These are phyloP conservation scores for Penicillium verhagenii DNA, from an alignment of 495 filamentous ascomycete species.

Conservation along the genomic window DNA sequence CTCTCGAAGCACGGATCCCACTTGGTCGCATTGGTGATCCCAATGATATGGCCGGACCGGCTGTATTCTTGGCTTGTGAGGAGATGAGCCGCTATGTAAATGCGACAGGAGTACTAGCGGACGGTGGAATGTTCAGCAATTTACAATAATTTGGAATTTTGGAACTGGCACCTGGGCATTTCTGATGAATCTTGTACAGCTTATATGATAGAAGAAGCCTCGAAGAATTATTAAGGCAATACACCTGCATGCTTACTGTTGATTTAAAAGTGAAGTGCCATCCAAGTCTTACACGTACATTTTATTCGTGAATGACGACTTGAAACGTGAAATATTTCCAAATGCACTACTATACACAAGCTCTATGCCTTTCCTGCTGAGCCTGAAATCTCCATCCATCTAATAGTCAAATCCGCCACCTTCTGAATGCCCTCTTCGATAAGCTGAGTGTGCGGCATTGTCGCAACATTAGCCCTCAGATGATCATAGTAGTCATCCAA, in stretches of 20 bases:
- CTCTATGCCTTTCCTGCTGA: slow-evolving; percentile 64
- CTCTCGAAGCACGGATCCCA: slow-evolving; percentile 77
- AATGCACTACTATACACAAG: too few species aligned
- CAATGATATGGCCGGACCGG: slow-evolving; percentile 34
- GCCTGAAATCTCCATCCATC: slow-evolving; percentile 65
- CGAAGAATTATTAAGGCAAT: too few species aligned
- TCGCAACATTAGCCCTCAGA: slow-evolving; percentile 56
- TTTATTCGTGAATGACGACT: too few species aligned
- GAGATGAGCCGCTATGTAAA: slow-evolving; percentile 32
- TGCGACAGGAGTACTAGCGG: slow-evolving; percentile 21
- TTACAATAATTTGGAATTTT: slow-evolving; percentile 17
- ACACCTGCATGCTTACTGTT: too few species aligned
- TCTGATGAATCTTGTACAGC: too few species aligned
- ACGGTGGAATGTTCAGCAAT: slow-evolving; percentile 29
- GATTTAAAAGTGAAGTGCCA: too few species aligned
- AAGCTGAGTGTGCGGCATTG: slow-evolving; percentile 60
- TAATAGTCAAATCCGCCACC: slow-evolving; percentile 63
- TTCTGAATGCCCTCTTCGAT: slow-evolving; percentile 62
- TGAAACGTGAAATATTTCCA: too few species aligned
- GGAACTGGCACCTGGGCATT: too few species aligned
- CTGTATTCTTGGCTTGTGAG: slow-evolving; percentile 32
- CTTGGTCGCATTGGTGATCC: slow-evolving; percentile 50
- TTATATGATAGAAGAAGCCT: too few species aligned
- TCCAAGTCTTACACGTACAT: too few species aligned
- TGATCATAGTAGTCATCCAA: slow-evolving; percentile 59